Conservation (phyloP, 352 stramenopile genomes). For the Peronospora farinosa region DNA sequence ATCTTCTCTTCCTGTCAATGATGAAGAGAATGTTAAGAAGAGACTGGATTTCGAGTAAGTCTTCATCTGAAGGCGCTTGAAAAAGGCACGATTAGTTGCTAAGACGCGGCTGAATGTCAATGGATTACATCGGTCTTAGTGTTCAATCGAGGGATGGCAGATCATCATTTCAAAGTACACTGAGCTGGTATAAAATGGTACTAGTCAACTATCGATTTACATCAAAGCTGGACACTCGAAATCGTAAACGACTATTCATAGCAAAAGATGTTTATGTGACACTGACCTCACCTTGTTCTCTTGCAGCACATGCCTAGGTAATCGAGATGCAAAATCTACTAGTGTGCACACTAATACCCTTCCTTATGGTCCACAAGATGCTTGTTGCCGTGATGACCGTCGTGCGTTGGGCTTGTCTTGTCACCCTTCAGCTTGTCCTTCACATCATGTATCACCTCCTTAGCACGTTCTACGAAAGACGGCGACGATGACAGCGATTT, state of each 20-base stretch:
- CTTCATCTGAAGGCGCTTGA: not conserved
- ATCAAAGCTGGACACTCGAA: no score
- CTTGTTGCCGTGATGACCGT: not conserved
- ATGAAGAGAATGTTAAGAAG: slow-evolving; percentile 1
- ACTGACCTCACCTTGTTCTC: no score
- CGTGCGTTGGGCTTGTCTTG: slow-evolving; percentile 9
- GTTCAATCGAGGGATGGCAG: no score
- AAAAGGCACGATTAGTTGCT: not conserved
- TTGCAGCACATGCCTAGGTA: no score
- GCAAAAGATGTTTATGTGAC: no score
- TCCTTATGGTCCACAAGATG: slow-evolving; percentile 3
- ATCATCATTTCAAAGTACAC: no score
- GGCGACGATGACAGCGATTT: slow-evolving; percentile 16
- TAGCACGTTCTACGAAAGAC: slow-evolving; percentile 19
- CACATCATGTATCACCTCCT: slow-evolving; percentile 16
- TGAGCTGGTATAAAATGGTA: no score
- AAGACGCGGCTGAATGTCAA: no score
- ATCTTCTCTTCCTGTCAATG: slow-evolving; percentile 4
- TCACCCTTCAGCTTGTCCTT: slow-evolving; percentile 14
- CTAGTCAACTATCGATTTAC: no score
- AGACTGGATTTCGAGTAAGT: slow-evolving; percentile 4
- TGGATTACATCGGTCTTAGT: no score
- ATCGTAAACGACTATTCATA: no score
- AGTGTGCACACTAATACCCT: not conserved
- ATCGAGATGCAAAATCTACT: not conserved